Base-by-base conservation (phyloP, 2,329 filamentous ascomycete genomes). In the Claviceps sp. region DNA sequence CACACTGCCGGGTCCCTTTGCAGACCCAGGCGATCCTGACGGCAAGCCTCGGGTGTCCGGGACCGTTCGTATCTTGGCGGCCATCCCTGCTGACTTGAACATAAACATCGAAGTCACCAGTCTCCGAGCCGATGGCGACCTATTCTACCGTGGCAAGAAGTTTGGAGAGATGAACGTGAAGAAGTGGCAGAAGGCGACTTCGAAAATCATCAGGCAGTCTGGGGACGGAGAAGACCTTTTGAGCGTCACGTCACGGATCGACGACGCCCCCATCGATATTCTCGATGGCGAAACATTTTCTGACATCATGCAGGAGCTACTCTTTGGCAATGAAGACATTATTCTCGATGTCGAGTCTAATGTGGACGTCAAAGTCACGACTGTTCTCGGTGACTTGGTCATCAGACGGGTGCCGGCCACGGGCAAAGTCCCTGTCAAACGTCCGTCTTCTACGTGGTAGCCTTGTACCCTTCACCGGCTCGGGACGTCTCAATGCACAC, bases 361-460 rank as follows among this genome's bases (percentile, higher is more conserved):
- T 44, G 88, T 97, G 52, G 88, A 95, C 66, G 86, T 90, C 57
- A 80, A 86, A 61, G 79, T 96, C 49, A 75, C 82, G 53, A 96
- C 90, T 34, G 83, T 85, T 26, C 74, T 98, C 56, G 93, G 93
- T 47, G 74, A 83, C 59, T 79, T 97, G 62, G 77, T 85, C 50
- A 73, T 97, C 61, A 88, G 87, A 66, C 82, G 85, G 58, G 85
- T 98, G 61, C 91, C 91, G 47, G 88, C 81, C 66, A 77, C 89
- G 72, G 90, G 93, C 60, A 79, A 83, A 62, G 83, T 98, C 63
- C 86, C 86, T 69, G 80, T 97, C 73, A 94, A 95, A 79, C 86
- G 89, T 95, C 84, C 82, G 90, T 88, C 75, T 69, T 55, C 59
- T 53, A 52, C 53, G 53, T 64, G 61, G 62, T 65, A 67, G 57